phyloP scores from a whole-genome alignment of 2,329 filamentous ascomycete species.

The Fusarium tanahbumbuense region DNA sequence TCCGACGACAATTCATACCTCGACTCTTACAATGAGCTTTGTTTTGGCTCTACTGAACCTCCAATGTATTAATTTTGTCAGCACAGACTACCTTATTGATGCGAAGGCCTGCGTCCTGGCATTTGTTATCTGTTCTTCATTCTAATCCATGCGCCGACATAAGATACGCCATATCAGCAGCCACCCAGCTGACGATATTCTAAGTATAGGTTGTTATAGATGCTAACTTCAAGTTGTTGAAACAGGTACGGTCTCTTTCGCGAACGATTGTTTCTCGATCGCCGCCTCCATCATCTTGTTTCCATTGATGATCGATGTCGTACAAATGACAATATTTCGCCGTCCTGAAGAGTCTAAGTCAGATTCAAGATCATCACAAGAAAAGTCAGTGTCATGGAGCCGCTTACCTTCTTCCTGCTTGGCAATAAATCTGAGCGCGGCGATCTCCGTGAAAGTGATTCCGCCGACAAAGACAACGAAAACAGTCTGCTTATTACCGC shows the following conservation, averaged over 20 bases:
- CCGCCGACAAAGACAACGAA: slow-evolving; percentile 99
- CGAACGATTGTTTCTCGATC: slow-evolving; percentile 77
- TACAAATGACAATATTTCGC: slow-evolving; percentile 89
- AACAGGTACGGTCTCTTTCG: slow-evolving; percentile 52
- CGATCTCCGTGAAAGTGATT: slow-evolving; percentile 95
- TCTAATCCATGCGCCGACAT: slow-evolving; percentile 3
- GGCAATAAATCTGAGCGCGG: slow-evolving; percentile 90
- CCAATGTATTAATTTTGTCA: neutral
- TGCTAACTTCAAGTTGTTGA: slow-evolving; percentile 34
- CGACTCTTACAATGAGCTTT: slow-evolving; percentile 24
- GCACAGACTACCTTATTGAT: neutral
- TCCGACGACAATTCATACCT: slow-evolving; percentile 31
- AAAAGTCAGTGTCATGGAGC: neutral
- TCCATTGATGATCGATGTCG: slow-evolving; percentile 90
- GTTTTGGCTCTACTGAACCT: neutral
- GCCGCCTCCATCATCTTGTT: slow-evolving; percentile 89
- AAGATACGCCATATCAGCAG: slow-evolving; percentile 19
- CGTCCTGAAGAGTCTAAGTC: slow-evolving; percentile 62
- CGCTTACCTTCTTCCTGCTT: slow-evolving; percentile 78
- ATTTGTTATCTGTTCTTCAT: neutral
- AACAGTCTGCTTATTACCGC: slow-evolving; percentile 82
- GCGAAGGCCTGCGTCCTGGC: neutral
- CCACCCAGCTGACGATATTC: slow-evolving; percentile 18
- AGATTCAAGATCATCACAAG: slow-evolving; percentile 9
- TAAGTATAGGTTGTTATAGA: slow-evolving; percentile 37